A percentile compares a stretch with the other conserved stretches of the same genome.
Evolutionary conservation across 1,284 basidiomycete genomes (phyloP).

Genomic region (Sparassis latifolia): DNA sequence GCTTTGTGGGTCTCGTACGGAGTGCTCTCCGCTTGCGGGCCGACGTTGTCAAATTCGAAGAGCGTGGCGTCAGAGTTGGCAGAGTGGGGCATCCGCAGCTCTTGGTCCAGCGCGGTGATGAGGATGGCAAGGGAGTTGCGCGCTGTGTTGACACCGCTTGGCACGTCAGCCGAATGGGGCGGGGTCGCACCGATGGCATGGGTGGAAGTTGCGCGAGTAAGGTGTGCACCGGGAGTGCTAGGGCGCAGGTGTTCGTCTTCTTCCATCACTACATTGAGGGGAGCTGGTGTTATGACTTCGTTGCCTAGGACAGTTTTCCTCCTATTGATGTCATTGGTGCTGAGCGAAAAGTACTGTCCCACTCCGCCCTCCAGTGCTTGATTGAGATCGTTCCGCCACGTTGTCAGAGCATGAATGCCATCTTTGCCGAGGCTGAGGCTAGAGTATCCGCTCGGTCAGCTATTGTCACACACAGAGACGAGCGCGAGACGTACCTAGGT

Average conservation of each 20-base stretch:
- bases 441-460: not conserved
- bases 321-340: conserved; percentile 31
- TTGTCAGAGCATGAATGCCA: conserved; percentile 39
- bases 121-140: conserved; percentile 46
- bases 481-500: conserved; percentile 38
- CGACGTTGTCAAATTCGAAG: conserved; percentile 41
- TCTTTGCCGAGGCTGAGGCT: conserved; percentile 64
- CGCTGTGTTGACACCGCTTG: conserved; percentile 38
- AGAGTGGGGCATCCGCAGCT: conserved; percentile 34
- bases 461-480: not conserved
- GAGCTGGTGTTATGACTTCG: conserved; percentile 18
- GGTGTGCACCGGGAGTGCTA: conserved; percentile 6
- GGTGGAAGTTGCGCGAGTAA: conserved; percentile 16
- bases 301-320: conserved; percentile 47
- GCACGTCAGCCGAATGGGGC: conserved; percentile 31
- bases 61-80: conserved; percentile 54
- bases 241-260: conserved; percentile 28
- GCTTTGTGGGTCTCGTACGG: conserved; percentile 44
- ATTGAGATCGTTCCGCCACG: conserved; percentile 46
- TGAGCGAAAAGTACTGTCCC: conserved; percentile 30
- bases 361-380: conserved; percentile 38
- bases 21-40: conserved; percentile 55
- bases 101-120: conserved; percentile 29
- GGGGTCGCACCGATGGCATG: conserved; percentile 39
- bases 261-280: conserved; percentile 33